Base-by-base conservation (phyloP, 495 filamentous ascomycete genomes). In the Aspergillus heteromorphus region DNA sequence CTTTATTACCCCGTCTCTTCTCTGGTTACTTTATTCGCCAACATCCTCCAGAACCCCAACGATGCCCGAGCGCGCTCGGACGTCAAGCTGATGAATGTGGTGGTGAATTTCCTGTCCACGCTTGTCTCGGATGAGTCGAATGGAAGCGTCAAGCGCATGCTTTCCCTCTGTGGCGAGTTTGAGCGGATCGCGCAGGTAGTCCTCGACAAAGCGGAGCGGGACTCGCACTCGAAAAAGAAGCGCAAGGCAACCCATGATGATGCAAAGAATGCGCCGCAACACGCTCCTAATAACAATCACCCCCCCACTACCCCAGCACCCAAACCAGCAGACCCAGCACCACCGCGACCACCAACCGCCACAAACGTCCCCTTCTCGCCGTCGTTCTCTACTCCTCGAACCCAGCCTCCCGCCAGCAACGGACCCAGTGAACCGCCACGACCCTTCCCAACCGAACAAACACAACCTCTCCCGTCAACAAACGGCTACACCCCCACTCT, bases 1-100 rank as follows among this genome's bases (percentile, higher is more conserved):
- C 77, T 98, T 34, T 98, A 98, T 72, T 98, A 93, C 72, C 93
- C 93, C 5, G 91, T 98, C 14, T 97, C 95, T 2, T 88, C 93
- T 10, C 80, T 97, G 11, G 90, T 98, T 4, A 98, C 93, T 2
- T 77, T 98, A 23, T 98, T 98, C 65, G 93, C 92, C 49, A 96
- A 97, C 65, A 93, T 98, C 51, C 76, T 98, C 4, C 95, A 98
- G 66, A 97, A 97, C 57, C 95, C 95, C 0, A 86, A 89, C 56
- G 93, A 98, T 66, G 80, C 85, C 6, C 86, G 91, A 29, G 91
- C 92, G 38, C 84, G 89, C 14, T 88, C 89, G 7, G 93, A 98
- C 68, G 81, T 95, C 8, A 86, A 87, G 60, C 72, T 97, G 34
- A 97, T 98, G 91, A 89, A 84, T 61, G 78, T 89, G 8, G 95